Conservation (phyloP, 805 yeast species). For the Sungouiozyma ichnusensis region DNA sequence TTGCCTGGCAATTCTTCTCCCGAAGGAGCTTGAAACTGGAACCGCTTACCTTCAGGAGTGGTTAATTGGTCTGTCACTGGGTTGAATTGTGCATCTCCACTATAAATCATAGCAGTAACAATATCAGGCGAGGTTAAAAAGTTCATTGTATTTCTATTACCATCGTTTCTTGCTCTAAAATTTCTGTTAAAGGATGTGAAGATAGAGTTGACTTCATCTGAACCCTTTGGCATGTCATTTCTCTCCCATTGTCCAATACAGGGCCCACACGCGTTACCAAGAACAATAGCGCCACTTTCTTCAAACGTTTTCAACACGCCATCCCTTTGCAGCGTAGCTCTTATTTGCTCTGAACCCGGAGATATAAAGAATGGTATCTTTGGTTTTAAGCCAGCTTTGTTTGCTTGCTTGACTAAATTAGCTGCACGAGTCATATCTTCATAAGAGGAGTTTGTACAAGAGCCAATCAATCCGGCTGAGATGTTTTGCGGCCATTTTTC, state of each 20-base stretch:
- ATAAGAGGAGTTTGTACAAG: constrained; percentile 96
- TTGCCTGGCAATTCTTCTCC: constrained; percentile 76
- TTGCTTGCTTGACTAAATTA: constrained; percentile 81
- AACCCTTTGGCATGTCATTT: constrained; percentile 55
- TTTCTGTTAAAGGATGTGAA: constrained; percentile 97
- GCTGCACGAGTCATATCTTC: constrained; percentile 98
- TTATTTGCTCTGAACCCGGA: constrained; percentile 96
- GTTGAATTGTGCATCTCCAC: constrained; percentile 87
- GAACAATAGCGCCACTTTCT: constrained; percentile 80
- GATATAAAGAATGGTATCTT: constrained; percentile 89
- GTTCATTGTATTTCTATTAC: constrained; percentile 95
- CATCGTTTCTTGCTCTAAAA: constrained; percentile 96
- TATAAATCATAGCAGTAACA: constrained; percentile 92
- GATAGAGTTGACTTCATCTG: constrained; percentile 70
- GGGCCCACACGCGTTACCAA: constrained; percentile 98
- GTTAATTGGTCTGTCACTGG: constrained; percentile 80
- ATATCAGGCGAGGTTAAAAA: constrained; percentile 97
- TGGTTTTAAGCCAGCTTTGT: constrained; percentile 75
- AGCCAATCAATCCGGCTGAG: constrained; percentile 91
- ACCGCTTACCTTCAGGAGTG: constrained; percentile 57
- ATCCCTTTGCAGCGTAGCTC: constrained; percentile 95
- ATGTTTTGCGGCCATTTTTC: constrained; percentile 82
- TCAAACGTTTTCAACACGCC: constrained; percentile 75
- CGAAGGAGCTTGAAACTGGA: constrained; percentile 67
- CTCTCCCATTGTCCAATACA: constrained; percentile 99